Evolutionary conservation across 2,329 filamentous ascomycete species (phyloP), one percentile per base, ranked within the genome.

Genomic region (Talaromyces sp.): DNA sequence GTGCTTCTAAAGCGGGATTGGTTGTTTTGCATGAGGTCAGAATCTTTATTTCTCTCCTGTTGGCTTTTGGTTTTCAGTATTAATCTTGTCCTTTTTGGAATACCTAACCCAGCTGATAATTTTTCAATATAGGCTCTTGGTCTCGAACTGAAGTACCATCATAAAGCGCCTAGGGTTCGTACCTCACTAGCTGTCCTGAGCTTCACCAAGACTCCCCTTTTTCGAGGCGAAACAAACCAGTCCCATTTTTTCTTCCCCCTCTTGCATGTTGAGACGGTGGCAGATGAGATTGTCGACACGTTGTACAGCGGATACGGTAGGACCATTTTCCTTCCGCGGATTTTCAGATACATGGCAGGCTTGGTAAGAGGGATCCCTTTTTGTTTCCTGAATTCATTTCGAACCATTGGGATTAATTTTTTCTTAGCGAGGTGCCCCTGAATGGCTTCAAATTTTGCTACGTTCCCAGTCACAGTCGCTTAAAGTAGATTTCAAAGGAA

Each of bases 141-240:
- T 6, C 47, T 67, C 60, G 70, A 72, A 50, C 62, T 71, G 24
- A 37, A 47, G 19, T 31, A 11, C 14, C 41, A 35, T 5, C 58
- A 61, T 16, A 64, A 64, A 39, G 64, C 66, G 10, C 24, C 45
- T 31, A 69, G 54, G 63, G 65, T 73, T 35, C 68, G 70, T 57
- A 69, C 68, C 3, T 72, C 70, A 1, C 50, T 73, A 22, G 63
- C 64, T 0, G 67, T 73, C 8, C 59, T 73, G 27, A 68, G 70
- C 33, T 73, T 73, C 41, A 72, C 70, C 1, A 69, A 69, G 31
- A 71, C 71, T 2, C 70, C 70, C 1, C 58, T 73, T 2, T 72
- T 72, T 31, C 70, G 71, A 35, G 70, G 69, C 1, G 66, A 73
- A 47, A 69, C 68, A 22, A 71, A 72, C 31, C 70, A 73, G 41